A percentile compares a stretch with the other conserved stretches of the same genome.
These are phyloP conservation scores for Artomyces pyxidatus DNA, from an alignment of 768 basidiomycete genomes.

Conservation along the genomic window DNA sequence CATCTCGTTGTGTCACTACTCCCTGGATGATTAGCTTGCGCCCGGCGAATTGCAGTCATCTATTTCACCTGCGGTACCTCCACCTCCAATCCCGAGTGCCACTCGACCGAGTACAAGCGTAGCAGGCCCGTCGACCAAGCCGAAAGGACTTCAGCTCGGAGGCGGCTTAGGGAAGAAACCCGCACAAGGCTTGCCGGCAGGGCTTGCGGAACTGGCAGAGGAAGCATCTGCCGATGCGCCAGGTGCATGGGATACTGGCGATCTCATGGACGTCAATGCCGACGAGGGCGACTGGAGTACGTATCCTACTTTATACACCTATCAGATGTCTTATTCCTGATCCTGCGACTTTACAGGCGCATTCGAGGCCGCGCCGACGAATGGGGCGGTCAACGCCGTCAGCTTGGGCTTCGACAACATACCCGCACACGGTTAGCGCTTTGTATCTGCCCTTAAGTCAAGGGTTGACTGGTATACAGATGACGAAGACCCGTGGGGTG, in stretches of 20 bases:
- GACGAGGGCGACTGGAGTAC: constrained; percentile 93
- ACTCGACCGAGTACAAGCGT: constrained; percentile 1
- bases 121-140: constrained; percentile 25
- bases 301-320: constrained; percentile 21
- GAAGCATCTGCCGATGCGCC: constrained; percentile 42
- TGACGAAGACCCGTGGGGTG: constrained; percentile 17
- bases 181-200: constrained; percentile 33
- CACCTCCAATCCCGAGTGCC: constrained; percentile 8
- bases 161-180: constrained; percentile 38
- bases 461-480: not conserved
- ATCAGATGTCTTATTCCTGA: constrained; percentile 2
- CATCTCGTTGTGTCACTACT: no score
- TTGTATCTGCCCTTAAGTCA: not conserved
- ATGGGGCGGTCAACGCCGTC: constrained; percentile 18
- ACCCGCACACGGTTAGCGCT: not conserved
- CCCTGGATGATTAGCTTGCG: constrained; percentile 8
- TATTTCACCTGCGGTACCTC: not conserved
- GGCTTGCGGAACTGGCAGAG: constrained; percentile 52
- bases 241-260: constrained; percentile 61
- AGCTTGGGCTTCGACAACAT: constrained; percentile 20
- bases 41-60: constrained; percentile 1
- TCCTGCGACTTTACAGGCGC: constrained; percentile 16
- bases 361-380: constrained; percentile 25
- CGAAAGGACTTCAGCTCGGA: constrained; percentile 66
- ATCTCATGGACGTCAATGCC: constrained; percentile 89